Conservation (phyloP, 106 monocot species). For the Dactylorhiza incarnata region DNA sequence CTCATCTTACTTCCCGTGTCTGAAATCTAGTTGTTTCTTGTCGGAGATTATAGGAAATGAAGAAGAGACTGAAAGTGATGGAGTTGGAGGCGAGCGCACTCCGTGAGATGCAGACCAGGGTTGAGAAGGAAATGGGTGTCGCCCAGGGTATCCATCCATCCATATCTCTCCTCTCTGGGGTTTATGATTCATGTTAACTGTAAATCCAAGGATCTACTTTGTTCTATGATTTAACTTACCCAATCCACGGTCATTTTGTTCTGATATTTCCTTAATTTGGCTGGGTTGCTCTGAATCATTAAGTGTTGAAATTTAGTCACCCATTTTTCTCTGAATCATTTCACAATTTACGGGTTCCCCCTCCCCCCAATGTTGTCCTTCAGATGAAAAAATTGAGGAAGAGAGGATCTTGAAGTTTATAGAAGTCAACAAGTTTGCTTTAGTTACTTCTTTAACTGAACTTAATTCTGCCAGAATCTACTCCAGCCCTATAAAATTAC, state of each 20-base stretch:
- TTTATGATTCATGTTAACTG: not conserved
- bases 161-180: not conserved
- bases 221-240: too few relatives aligned
- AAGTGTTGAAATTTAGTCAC: too few relatives aligned
- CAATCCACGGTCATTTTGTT: too few relatives aligned
- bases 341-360: not conserved
- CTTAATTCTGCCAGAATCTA: too few relatives aligned
- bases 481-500: too few relatives aligned
- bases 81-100: conserved; percentile 81
- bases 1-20: not conserved
- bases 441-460: too few relatives aligned
- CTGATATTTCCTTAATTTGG: too few relatives aligned
- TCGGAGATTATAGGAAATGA: conserved; percentile 82
- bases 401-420: too few relatives aligned
- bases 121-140: conserved; percentile 79
- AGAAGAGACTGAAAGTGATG: conserved; percentile 72
- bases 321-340: not conserved
- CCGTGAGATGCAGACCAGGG: conserved; percentile 89
- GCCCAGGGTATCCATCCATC: conserved; percentile 40
- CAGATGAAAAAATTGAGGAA: too few relatives aligned
- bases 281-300: too few relatives aligned
- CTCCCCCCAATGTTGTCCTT: not conserved
- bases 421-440: too few relatives aligned
- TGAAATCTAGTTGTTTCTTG: not conserved
- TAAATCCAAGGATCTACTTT: too few relatives aligned